These are phyloP conservation scores for Coemansia sp. DNA, from an alignment of 371 early-diverging fungal species.

Conservation along the genomic window DNA sequence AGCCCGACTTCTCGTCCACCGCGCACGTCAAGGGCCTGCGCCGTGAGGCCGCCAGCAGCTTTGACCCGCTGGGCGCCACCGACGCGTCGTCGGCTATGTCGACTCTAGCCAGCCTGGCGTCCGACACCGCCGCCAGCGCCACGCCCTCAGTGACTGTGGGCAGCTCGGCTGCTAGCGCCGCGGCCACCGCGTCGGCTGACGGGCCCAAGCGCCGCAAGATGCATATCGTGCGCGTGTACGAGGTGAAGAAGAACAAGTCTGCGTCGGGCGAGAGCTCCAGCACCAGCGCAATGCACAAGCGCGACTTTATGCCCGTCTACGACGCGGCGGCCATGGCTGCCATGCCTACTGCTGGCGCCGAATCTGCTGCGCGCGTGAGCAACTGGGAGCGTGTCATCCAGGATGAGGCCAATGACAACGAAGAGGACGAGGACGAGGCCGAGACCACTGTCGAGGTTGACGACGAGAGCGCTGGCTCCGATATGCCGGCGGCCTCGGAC, in stretches of 20 bases:
- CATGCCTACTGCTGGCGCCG: background rate
- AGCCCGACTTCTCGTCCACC: background rate
- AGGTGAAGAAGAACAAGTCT: conserved; percentile 47
- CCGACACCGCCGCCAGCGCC: conserved; percentile 9
- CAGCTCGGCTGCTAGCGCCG: conserved; percentile 14
- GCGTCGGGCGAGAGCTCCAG: conserved; percentile 6
- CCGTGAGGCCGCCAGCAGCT: conserved; percentile 18
- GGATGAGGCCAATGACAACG: conserved; percentile 22
- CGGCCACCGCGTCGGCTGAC: conserved; percentile 1
- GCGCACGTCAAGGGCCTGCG: conserved; percentile 27
- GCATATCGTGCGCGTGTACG: conserved; percentile 44
- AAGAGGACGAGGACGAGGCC: conserved; percentile 9
- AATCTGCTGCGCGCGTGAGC: conserved; percentile 5
- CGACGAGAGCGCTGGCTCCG: conserved; percentile 7
- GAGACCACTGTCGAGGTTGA: conserved; percentile 7
- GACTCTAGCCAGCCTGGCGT: conserved; percentile 3
- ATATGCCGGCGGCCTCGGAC: background rate
- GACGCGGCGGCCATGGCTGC: background rate
- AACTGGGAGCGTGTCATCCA: conserved; percentile 15
- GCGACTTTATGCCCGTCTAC: conserved; percentile 28
- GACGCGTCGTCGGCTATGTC: background rate
- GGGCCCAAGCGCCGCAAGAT: conserved; percentile 41
- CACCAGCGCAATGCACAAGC: conserved; percentile 22
- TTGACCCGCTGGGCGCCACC: conserved; percentile 16
- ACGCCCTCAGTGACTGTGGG: conserved; percentile 28